Evolutionary conservation across 2,329 filamentous ascomycete species (phyloP).

Genomic region (Penicillium sp.): DNA sequence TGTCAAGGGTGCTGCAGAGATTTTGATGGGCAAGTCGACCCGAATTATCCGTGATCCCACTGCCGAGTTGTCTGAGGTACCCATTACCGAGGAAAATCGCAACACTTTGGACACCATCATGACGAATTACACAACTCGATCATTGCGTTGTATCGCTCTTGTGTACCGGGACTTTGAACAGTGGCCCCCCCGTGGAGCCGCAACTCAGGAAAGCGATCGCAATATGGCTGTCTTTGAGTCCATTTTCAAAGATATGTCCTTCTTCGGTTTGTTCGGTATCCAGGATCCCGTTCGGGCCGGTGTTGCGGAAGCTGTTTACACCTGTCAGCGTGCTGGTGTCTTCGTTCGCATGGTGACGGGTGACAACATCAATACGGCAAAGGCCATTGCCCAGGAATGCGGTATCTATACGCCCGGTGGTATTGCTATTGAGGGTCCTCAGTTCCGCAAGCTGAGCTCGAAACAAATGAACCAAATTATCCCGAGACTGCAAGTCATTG

Average conservation of each 20-base stretch:
- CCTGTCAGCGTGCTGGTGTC: conserved; percentile 74
- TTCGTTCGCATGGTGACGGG: conserved; percentile 83
- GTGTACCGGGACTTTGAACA: conserved; percentile 79
- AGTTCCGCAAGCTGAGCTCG: conserved; percentile 70
- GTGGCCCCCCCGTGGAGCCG: conserved; percentile 73
- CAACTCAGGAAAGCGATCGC: conserved; percentile 57
- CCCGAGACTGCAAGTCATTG: conserved; percentile 68
- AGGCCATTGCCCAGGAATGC: conserved; percentile 76
- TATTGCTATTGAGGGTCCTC: conserved; percentile 74
- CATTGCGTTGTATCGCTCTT: conserved; percentile 80
- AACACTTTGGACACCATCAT: conserved; percentile 66
- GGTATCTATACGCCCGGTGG: conserved; percentile 69
- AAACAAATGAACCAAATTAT: conserved; percentile 66
- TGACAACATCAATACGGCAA: conserved; percentile 76
- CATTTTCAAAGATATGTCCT: conserved; percentile 66
- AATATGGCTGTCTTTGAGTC: conserved; percentile 65
- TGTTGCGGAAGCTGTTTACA: conserved; percentile 69
- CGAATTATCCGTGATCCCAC: conserved; percentile 60
- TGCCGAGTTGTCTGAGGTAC: conserved; percentile 54
- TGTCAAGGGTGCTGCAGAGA: conserved; percentile 56
- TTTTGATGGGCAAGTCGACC: conserved; percentile 48
- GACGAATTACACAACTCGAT: conserved; percentile 73
- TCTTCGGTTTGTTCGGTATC: conserved; percentile 72
- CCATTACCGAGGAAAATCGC: conserved; percentile 58
- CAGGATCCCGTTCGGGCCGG: conserved; percentile 76